Evolutionary conservation across 1,139 yeast species (phyloP), one percentile per base, ranked within the genome.

Genomic region (Debaryomyces udenii): DNA sequence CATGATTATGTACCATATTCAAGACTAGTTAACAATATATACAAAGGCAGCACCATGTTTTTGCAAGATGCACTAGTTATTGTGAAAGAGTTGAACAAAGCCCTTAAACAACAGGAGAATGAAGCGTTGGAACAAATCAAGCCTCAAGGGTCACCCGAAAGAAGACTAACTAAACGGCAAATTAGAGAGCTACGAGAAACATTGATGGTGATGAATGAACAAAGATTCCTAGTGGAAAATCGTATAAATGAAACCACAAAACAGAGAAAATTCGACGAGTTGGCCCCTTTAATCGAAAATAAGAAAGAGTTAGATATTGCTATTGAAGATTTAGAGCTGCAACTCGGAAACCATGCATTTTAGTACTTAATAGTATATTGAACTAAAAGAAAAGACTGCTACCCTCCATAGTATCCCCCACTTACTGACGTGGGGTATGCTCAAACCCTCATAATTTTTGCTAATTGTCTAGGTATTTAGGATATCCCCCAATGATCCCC

Each of bases 151-250:
- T 29, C 38, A 9, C 24, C 11, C 6, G 17, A 28, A 9, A 45
- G 42, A 14, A 56, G 59, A 32, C 49, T 78, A 9, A 67, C 76
- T 2, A 74, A 75, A 51, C 65, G 66, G 37, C 79, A 82, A 50
- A 78, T 86, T 4, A 68, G 87, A 40, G 75, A 74, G 43, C 64
- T 77, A 27, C 70, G 94, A 42, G 94, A 89, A 51, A 85, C 86
- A 50, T 62, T 91, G 42, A 86, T 90, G 84, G 96, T 91, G 10
- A 68, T 89, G 62, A 85, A 85, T 49, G 97, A 91, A 56, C 98
- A 91, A 55, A 74, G 74, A 54, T 89, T 79, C 52, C 62, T 91
- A 47, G 82, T 91, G 3, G 79, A 80, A 42, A 74, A 77, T 17
- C 76, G 84, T 74, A 76, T 86, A 15, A 68, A 72, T 3, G 80